Conservation (phyloP, 75 land plant species). For the Larix kaempferi region DNA sequence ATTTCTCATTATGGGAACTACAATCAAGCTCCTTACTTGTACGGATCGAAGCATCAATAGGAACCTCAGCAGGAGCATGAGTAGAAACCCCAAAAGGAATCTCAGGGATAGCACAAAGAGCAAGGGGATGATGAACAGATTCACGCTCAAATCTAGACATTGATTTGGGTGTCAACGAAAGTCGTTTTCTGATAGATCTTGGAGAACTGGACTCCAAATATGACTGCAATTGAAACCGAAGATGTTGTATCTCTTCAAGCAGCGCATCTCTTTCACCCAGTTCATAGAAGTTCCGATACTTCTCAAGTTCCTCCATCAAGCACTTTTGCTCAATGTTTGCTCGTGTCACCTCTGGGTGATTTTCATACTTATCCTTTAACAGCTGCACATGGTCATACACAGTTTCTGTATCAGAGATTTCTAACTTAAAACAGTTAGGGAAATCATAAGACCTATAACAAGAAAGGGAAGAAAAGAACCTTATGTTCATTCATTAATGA, state of each 20-base stretch:
- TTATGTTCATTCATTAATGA: constrained; percentile 74
- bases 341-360: constrained; percentile 78
- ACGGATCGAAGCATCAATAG: background rate
- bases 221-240: constrained; percentile 62
- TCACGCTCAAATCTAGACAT: constrained; percentile 38
- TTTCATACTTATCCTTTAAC: constrained; percentile 77
- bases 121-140: constrained; percentile 19
- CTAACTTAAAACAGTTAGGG: background rate
- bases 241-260: constrained; percentile 66
- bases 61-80: background rate
- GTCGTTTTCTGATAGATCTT: constrained; percentile 25
- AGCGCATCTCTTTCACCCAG: constrained; percentile 85
- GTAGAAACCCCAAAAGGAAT: constrained; percentile 1
- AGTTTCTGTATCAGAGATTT: background rate
- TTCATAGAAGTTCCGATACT: constrained; percentile 62
- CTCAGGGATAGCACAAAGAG: constrained; percentile 32
- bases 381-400: constrained; percentile 35
- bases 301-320: constrained; percentile 65
- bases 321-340: constrained; percentile 61
- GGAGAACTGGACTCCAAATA: constrained; percentile 47
- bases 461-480: constrained; percentile 28
- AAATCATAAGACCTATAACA: background rate
- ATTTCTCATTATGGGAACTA: constrained; percentile 24
- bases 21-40: constrained; percentile 10
- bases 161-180: constrained; percentile 21